A percentile compares a stretch with the other conserved stretches of the same genome.
Evolutionary conservation across 2,329 filamentous ascomycete species (phyloP).

Genomic region (Tolypocladium paradoxum): DNA sequence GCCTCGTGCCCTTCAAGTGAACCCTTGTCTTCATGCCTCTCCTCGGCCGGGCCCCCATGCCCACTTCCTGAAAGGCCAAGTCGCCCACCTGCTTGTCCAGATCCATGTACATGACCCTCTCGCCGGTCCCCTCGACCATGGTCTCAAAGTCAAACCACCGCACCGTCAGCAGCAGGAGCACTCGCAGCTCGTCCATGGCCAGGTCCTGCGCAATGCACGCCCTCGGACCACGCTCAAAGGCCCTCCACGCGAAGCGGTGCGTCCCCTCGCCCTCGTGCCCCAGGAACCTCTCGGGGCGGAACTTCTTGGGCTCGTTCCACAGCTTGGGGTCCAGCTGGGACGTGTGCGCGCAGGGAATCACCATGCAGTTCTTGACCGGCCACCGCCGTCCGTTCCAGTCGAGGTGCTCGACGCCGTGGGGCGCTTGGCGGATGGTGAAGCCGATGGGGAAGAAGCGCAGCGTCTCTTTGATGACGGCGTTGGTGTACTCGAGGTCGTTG

Average conservation of each 20-base stretch:
- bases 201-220: conserved; percentile 24
- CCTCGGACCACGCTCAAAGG: conserved; percentile 25
- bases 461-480: conserved; percentile 41
- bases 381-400: conserved; percentile 26
- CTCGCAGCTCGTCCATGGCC: conserved; percentile 19
- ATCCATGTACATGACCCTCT: conserved; percentile 8
- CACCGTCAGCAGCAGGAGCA: conserved; percentile 10
- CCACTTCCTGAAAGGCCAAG: conserved; percentile 7
- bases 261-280: neutral
- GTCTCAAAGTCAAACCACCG: conserved; percentile 10
- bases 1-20: neutral
- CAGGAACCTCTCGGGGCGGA: conserved; percentile 31
- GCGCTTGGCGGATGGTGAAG: conserved; percentile 26
- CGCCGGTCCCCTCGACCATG: conserved; percentile 3
- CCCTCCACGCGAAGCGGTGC: conserved; percentile 9
- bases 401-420: conserved; percentile 20
- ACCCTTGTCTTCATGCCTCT: neutral
- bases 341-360: conserved; percentile 8
- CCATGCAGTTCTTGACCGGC: conserved; percentile 21
- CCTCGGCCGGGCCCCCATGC: conserved; percentile 7
- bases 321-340: conserved; percentile 20
- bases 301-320: conserved; percentile 25
- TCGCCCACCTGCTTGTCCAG: conserved; percentile 7
- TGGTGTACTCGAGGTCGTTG: conserved; percentile 38
- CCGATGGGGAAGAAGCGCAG: conserved; percentile 39